These are phyloP conservation scores for Ustilago crameri DNA, from an alignment of 1,284 basidiomycete genomes.

Conservation along the genomic window DNA sequence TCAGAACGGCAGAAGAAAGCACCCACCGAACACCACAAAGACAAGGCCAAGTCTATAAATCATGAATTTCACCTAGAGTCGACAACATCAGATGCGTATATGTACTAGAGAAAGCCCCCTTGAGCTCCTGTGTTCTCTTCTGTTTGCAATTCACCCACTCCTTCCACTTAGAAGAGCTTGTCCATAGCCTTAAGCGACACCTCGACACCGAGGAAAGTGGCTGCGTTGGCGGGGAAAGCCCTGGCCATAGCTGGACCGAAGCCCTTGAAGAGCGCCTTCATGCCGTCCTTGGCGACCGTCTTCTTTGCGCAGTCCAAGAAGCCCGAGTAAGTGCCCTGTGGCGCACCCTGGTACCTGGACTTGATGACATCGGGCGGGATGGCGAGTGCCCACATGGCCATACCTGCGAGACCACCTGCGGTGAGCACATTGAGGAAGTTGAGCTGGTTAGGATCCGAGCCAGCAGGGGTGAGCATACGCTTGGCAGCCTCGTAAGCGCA, in stretches of 20 bases:
- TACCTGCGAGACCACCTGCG: constrained; percentile 92
- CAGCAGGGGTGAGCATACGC: constrained; percentile 79
- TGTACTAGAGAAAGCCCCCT: too few relatives aligned
- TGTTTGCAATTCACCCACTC: too few relatives aligned
- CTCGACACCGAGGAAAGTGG: constrained; percentile 91
- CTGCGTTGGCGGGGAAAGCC: constrained; percentile 85
- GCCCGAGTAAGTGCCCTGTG: constrained; percentile 92
- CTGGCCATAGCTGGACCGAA: constrained; percentile 88
- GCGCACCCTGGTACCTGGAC: constrained; percentile 95
- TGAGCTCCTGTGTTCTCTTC: too few relatives aligned
- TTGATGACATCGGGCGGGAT: constrained; percentile 74
- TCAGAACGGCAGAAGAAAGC: too few relatives aligned
- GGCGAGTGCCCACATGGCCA: constrained; percentile 78
- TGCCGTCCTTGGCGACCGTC: constrained; percentile 90
- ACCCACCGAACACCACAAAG: too few relatives aligned
- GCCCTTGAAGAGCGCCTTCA: constrained; percentile 92
- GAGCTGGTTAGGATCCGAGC: constrained; percentile 80
- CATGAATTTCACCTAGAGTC: too few relatives aligned
- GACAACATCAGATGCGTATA: too few relatives aligned
- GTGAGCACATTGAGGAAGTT: constrained; percentile 88
- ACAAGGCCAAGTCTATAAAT: too few relatives aligned
- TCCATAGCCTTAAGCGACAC: constrained; percentile 80
- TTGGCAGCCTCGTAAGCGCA: constrained; percentile 96
- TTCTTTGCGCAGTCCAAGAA: constrained; percentile 91
- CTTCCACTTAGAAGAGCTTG: constrained; percentile 70